Evolutionary conservation across 2,329 filamentous ascomycete species (phyloP).

Genomic region (Epichloe sp.): DNA sequence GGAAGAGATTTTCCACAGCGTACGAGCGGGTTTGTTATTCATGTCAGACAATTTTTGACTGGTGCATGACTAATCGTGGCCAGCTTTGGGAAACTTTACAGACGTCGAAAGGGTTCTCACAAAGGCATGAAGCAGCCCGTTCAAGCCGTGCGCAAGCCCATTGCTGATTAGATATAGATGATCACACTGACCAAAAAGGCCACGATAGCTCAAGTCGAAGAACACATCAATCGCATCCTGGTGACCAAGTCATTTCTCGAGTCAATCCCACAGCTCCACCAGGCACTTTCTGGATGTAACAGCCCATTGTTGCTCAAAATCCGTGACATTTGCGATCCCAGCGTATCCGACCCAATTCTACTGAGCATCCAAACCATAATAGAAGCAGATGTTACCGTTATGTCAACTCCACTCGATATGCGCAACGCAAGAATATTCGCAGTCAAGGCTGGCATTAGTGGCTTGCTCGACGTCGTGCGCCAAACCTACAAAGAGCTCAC

Average conservation of each 20-base stretch:
- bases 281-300: constrained; percentile 51
- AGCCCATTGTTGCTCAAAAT: constrained; percentile 55
- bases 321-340: constrained; percentile 53
- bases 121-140: constrained; percentile 32
- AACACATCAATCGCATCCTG: constrained; percentile 74
- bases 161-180: constrained; percentile 34
- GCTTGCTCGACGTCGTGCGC: constrained; percentile 75
- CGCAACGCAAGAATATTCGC: constrained; percentile 86
- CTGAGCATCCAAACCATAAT: constrained; percentile 55
- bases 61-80: not conserved
- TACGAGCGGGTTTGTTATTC: constrained; percentile 48
- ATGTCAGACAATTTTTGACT: not conserved
- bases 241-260: constrained; percentile 73
- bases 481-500: constrained; percentile 84
- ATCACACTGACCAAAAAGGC: constrained; percentile 59
- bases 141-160: not conserved
- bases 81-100: constrained; percentile 58
- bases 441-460: constrained; percentile 72
- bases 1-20: constrained; percentile 72
- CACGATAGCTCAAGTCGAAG: constrained; percentile 58
- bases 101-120: constrained; percentile 74
- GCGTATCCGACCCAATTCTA: constrained; percentile 46
- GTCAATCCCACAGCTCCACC: constrained; percentile 52
- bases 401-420: constrained; percentile 67
- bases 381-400: constrained; percentile 69